Evolutionary conservation across 2,329 filamentous ascomycete species (phyloP).

Genomic region (Neonectria faginata): DNA sequence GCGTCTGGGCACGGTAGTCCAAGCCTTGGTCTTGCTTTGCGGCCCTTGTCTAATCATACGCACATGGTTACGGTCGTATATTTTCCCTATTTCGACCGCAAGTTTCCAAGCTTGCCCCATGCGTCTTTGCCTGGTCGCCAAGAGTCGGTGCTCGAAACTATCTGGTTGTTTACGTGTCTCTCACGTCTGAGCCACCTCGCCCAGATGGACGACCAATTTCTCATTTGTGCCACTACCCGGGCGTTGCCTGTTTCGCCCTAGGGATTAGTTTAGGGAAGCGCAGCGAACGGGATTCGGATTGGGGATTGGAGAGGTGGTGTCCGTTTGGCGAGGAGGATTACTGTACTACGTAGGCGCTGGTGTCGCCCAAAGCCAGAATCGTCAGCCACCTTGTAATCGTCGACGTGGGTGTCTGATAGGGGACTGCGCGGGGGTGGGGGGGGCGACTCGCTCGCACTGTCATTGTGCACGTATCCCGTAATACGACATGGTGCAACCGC

Average conservation of each 20-base stretch:
- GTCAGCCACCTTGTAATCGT: constrained; percentile 19
- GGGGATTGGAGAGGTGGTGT: neutral
- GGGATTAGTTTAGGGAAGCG: neutral
- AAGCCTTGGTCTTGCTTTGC: neutral
- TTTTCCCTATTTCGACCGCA: neutral
- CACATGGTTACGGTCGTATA: neutral
- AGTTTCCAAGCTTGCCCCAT: neutral
- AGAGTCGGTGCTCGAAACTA: neutral
- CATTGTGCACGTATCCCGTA: neutral
- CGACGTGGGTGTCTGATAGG: constrained; percentile 1
- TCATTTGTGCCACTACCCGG: neutral
- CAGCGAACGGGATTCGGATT: neutral
- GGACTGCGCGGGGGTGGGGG: neutral
- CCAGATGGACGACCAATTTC: neutral
- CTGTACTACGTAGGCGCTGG: neutral
- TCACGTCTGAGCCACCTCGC: constrained; percentile 5
- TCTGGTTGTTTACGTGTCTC: neutral
- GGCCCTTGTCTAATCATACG: neutral
- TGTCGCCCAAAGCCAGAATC: constrained; percentile 3
- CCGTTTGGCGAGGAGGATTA: neutral
- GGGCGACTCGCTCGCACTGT: neutral
- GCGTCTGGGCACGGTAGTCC: constrained; percentile 9
- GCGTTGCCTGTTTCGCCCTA: constrained; percentile 1
- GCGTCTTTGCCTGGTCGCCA: neutral
- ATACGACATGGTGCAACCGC: constrained; percentile 1